phyloP scores from a whole-genome alignment of 2,329 filamentous ascomycete genomes.

The Aspergillus eucalypticola region DNA sequence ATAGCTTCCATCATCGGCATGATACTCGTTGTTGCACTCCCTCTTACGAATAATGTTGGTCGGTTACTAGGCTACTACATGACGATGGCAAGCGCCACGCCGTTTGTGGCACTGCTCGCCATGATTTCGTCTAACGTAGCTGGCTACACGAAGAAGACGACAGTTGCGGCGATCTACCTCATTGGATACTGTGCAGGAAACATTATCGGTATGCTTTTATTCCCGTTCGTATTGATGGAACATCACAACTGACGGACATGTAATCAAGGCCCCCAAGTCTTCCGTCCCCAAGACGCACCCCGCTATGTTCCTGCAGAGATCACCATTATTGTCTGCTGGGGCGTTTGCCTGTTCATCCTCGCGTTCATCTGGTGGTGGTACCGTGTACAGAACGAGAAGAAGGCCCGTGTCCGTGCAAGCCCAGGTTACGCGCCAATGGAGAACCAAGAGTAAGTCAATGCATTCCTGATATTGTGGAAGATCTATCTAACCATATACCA shows the following conservation, averaged over 20 bases:
- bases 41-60: conserved; percentile 58
- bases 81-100: conserved; percentile 59
- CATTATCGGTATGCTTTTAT: conserved; percentile 51
- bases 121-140: conserved; percentile 64
- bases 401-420: conserved; percentile 53
- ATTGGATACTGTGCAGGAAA: conserved; percentile 56
- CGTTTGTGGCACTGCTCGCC: conserved; percentile 65
- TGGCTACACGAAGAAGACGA: conserved; percentile 57
- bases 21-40: conserved; percentile 65
- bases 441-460: conserved; percentile 61
- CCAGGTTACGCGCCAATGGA: conserved; percentile 62
- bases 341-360: conserved; percentile 55
- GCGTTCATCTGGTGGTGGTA: conserved; percentile 66
- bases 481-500: conserved; percentile 18
- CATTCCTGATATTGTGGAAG: background rate
- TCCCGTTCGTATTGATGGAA: background rate
- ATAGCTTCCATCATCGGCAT: conserved; percentile 60
- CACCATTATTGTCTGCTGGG: conserved; percentile 62
- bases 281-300: conserved; percentile 58
- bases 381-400: conserved; percentile 59
- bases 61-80: conserved; percentile 67
- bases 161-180: conserved; percentile 51
- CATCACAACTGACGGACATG: background rate
- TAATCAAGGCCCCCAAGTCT: conserved; percentile 54
- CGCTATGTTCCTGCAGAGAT: conserved; percentile 65